Percentiles rank a stretch among this genome's conserved stretches.
phyloP scores from a whole-genome alignment of 2,329 filamentous ascomycete species.

The Ambrosiella cleistominuta region DNA sequence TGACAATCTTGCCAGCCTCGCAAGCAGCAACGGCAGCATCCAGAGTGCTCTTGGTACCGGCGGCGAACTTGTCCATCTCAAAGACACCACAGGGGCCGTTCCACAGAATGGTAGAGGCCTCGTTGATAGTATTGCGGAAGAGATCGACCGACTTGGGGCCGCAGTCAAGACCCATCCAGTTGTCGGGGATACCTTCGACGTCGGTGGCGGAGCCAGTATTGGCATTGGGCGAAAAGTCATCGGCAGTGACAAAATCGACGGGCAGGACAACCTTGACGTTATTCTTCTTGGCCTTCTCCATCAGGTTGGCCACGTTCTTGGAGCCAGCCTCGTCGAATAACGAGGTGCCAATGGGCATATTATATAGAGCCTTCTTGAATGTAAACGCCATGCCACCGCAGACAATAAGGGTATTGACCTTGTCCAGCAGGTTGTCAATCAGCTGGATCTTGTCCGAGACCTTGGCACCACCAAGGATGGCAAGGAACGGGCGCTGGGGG shows the following conservation, averaged over 20 bases:
- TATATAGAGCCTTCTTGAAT: slow-evolving; percentile 97
- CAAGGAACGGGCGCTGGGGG: slow-evolving; percentile 89
- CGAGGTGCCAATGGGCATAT: slow-evolving; percentile 73
- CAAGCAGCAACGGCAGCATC: slow-evolving; percentile 73
- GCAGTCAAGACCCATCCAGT: slow-evolving; percentile 96
- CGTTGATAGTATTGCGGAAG: slow-evolving; percentile 71
- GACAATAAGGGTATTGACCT: slow-evolving; percentile 92
- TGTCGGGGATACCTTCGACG: slow-evolving; percentile 70
- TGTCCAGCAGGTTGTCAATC: slow-evolving; percentile 95
- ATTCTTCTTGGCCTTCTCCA: slow-evolving; percentile 94
- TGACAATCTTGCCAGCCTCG: slow-evolving; percentile 79
- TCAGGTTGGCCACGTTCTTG: slow-evolving; percentile 74
- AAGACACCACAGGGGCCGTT: slow-evolving; percentile 97
- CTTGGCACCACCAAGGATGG: slow-evolving; percentile 95
- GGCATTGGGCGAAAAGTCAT: slow-evolving; percentile 83
- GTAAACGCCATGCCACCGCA: slow-evolving; percentile 98
- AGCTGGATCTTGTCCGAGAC: slow-evolving; percentile 99
- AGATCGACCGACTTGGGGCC: slow-evolving; percentile 75
- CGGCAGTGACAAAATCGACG: slow-evolving; percentile 86
- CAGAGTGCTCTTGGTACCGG: slow-evolving; percentile 79
- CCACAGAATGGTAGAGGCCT: slow-evolving; percentile 95
- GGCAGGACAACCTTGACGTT: slow-evolving; percentile 89
- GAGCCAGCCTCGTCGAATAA: slow-evolving; percentile 87
- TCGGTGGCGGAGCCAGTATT: slow-evolving; percentile 68
- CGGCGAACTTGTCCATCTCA: slow-evolving; percentile 87